These are phyloP conservation scores for Starmerella asiatica DNA, from an alignment of 805 yeast genomes.

Conservation along the genomic window DNA sequence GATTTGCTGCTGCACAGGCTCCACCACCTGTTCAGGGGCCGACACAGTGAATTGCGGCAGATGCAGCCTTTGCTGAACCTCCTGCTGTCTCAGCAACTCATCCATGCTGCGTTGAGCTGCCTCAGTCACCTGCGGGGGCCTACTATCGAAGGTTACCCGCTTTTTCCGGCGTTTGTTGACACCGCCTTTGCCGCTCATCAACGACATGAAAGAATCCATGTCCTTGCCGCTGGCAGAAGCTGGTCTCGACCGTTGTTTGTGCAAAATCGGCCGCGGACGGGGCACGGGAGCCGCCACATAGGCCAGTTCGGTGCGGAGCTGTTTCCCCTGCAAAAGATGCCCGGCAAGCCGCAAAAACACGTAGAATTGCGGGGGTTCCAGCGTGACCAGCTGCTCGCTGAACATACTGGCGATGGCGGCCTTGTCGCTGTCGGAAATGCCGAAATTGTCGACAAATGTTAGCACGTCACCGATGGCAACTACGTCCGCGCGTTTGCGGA, in stretches of 20 bases:
- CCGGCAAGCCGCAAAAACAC: constrained; percentile 70
- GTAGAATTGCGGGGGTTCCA: constrained; percentile 83
- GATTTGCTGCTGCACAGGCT: constrained; percentile 16
- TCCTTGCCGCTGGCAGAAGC: constrained; percentile 33
- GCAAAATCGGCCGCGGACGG: constrained; percentile 63
- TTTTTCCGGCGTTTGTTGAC: constrained; percentile 21
- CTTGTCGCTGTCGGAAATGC: constrained; percentile 39
- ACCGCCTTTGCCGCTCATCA: constrained; percentile 39
- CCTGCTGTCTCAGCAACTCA: constrained; percentile 27
- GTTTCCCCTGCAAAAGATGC: constrained; percentile 42
- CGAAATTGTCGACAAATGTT: constrained; percentile 64
- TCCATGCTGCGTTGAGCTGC: constrained; percentile 30
- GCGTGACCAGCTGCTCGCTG: constrained; percentile 32
- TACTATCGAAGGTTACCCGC: constrained; percentile 27
- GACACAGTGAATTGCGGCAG: constrained; percentile 13
- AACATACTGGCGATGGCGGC: constrained; percentile 27
- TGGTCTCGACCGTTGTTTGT: constrained; percentile 28
- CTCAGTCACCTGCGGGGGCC: constrained; percentile 30
- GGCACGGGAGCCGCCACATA: constrained; percentile 51
- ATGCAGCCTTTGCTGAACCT: constrained; percentile 8
- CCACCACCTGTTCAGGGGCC: constrained; percentile 8
- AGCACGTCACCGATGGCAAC: constrained; percentile 68
- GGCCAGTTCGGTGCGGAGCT: constrained; percentile 34
- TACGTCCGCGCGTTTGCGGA: constrained; percentile 49
- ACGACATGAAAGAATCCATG: constrained; percentile 72